Evolutionary conservation across 208 protist species (phyloP).

Genomic region (Trypanosoma rangeli): DNA sequence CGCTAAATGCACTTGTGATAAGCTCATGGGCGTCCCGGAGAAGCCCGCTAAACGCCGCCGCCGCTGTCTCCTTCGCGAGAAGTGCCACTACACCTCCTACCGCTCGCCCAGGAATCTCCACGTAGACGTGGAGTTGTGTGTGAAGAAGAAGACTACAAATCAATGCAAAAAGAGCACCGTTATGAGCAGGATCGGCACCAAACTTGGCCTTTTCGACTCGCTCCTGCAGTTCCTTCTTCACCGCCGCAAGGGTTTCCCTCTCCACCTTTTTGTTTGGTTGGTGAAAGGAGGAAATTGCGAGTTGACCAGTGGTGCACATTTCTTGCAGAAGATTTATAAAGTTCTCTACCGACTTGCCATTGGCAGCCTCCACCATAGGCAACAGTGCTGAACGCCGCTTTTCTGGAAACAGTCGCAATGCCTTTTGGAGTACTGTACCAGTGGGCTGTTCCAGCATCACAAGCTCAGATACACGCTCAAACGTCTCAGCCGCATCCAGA

Average conservation of each 20-base stretch:
- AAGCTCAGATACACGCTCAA: constrained; percentile 29
- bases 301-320: constrained; percentile 41
- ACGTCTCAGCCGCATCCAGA: constrained; percentile 44
- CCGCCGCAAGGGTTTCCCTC: constrained; percentile 45
- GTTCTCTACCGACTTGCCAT: constrained; percentile 39
- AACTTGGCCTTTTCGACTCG: constrained; percentile 37
- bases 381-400: constrained; percentile 35
- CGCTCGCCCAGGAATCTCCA: constrained; percentile 60
- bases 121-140: constrained; percentile 44
- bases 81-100: constrained; percentile 54
- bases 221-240: constrained; percentile 28
- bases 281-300: constrained; percentile 71
- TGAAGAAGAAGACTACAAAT: constrained; percentile 60
- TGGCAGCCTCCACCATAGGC: constrained; percentile 42
- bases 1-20: constrained; percentile 40
- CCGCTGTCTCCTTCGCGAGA: constrained; percentile 30
- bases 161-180: constrained; percentile 43
- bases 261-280: constrained; percentile 67
- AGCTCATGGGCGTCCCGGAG: constrained; percentile 36
- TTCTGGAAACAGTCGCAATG: constrained; percentile 42
- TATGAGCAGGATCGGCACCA: constrained; percentile 32
- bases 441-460: constrained; percentile 7
- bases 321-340: constrained; percentile 49
- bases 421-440: constrained; percentile 37
- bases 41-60: constrained; percentile 18